A percentile compares a stretch with the other conserved stretches of the same genome.
These are phyloP conservation scores for Rutstroemia sydowiana DNA, from an alignment of 2,329 filamentous ascomycete genomes.

Conservation along the genomic window DNA sequence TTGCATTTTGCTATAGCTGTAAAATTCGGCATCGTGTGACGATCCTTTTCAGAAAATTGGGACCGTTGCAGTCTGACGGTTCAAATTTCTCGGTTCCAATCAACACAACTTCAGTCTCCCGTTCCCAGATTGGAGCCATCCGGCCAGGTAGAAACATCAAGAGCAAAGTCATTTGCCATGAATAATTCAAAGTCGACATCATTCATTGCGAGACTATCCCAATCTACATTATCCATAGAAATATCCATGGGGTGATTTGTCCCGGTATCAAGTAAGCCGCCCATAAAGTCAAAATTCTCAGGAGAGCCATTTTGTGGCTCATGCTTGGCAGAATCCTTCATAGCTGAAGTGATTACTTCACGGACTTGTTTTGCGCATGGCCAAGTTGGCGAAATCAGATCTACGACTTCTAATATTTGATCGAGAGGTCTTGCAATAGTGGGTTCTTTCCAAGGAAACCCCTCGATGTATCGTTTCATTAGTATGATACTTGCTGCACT, in stretches of 20 bases:
- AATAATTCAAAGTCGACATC: conserved; percentile 11
- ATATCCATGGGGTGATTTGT: background rate
- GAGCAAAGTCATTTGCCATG: conserved; percentile 5
- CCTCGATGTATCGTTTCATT: conserved; percentile 37
- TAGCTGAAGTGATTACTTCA: conserved; percentile 27
- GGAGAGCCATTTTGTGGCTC: conserved; percentile 11
- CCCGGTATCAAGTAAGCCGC: conserved; percentile 7
- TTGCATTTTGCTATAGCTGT: background rate
- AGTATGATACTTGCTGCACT: conserved; percentile 40
- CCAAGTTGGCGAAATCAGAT: conserved; percentile 44
- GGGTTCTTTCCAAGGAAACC: conserved; percentile 34
- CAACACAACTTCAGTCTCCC: too few species aligned
- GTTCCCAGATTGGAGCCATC: too few species aligned
- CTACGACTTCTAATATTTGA: conserved; percentile 41
- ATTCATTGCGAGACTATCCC: conserved; percentile 7
- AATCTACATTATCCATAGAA: conserved; percentile 9
- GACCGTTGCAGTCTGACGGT: too few species aligned
- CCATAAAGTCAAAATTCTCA: conserved; percentile 18
- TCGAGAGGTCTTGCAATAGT: conserved; percentile 44
- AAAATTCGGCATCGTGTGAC: background rate
- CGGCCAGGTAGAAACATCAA: conserved; percentile 6
- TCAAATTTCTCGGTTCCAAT: too few species aligned
- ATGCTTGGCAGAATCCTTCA: conserved; percentile 5
- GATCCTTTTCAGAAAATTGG: too few species aligned
- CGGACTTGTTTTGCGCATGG: conserved; percentile 39